Conservation (phyloP, 2,329 filamentous ascomycete species). For the Ascochyta lentis region DNA sequence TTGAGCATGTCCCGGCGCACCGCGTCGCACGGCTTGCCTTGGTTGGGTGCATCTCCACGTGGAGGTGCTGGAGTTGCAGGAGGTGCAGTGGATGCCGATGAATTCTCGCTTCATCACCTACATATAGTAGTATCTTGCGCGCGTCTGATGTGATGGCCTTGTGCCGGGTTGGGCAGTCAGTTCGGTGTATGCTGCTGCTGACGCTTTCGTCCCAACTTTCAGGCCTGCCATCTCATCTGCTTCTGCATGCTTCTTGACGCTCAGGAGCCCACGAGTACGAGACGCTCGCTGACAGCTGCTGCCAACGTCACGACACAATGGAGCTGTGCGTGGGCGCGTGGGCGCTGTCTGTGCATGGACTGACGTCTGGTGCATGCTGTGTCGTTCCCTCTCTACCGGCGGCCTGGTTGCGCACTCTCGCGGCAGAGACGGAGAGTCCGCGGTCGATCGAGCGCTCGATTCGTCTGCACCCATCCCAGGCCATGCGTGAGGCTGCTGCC, state of each 20-base stretch:
- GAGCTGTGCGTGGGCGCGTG: background rate
- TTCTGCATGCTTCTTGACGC: background rate
- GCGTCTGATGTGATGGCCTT: slow-evolving; percentile 26
- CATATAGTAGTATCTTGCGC: slow-evolving; percentile 23
- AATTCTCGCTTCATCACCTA: slow-evolving; percentile 12
- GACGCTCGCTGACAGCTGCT: slow-evolving; percentile 36
- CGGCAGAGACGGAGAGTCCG: slow-evolving; percentile 27
- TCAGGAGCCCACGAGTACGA: slow-evolving; percentile 27
- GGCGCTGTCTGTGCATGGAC: slow-evolving; percentile 24
- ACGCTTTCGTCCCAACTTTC: slow-evolving; percentile 15
- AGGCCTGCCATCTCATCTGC: slow-evolving; percentile 9
- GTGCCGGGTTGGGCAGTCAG: slow-evolving; percentile 6
- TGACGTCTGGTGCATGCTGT: slow-evolving; percentile 20
- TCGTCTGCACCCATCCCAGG: slow-evolving; percentile 25
- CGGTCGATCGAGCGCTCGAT: slow-evolving; percentile 35
- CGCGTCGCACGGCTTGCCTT: slow-evolving; percentile 26
- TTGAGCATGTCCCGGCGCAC: slow-evolving; percentile 31
- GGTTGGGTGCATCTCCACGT: slow-evolving; percentile 45
- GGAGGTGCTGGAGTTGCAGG: slow-evolving; percentile 26
- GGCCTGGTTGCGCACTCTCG: slow-evolving; percentile 36
- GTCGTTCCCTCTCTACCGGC: slow-evolving; percentile 33
- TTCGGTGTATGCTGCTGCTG: slow-evolving; percentile 16
- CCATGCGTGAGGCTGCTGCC: slow-evolving; percentile 30
- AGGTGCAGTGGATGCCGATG: slow-evolving; percentile 15
- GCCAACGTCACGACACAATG: slow-evolving; percentile 15